Conservation (phyloP, 352 stramenopile species). For the Globisporangium barbulae region DNA sequence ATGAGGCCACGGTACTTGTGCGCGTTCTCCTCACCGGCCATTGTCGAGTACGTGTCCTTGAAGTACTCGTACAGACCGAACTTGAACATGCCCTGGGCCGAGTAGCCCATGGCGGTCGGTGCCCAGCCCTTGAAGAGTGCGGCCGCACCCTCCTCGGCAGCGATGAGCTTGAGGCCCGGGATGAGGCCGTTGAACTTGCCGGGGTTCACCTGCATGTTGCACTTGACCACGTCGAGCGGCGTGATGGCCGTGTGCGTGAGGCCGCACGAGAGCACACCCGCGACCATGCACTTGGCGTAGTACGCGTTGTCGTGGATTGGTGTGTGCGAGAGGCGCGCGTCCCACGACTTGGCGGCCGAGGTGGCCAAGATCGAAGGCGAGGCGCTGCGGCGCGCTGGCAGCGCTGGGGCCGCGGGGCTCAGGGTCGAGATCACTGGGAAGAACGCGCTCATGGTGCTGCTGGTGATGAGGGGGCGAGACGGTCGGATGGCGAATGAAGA, state of each 20-base stretch:
- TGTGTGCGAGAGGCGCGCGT: constrained; percentile 75
- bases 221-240: constrained; percentile 94
- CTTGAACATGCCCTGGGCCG: constrained; percentile 88
- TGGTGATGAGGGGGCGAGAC: constrained; percentile 31
- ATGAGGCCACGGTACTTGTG: constrained; percentile 92
- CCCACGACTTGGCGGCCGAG: constrained; percentile 71
- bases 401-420: constrained; percentile 46
- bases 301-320: constrained; percentile 87
- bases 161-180: constrained; percentile 83
- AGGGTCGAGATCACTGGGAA: constrained; percentile 75
- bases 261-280: constrained; percentile 90
- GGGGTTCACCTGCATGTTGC: constrained; percentile 93
- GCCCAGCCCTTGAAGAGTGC: constrained; percentile 92
- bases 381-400: constrained; percentile 33
- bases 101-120: constrained; percentile 92
- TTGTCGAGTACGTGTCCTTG: constrained; percentile 92
- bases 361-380: constrained; percentile 58
- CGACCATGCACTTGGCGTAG: constrained; percentile 95
- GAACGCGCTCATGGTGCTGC: constrained; percentile 60
- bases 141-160: constrained; percentile 74
- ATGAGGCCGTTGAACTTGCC: constrained; percentile 82
- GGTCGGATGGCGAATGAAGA: constrained; percentile 67
- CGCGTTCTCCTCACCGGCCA: constrained; percentile 90
- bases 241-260: constrained; percentile 92
- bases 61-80: constrained; percentile 96